Base-by-base conservation (phyloP, 768 basidiomycete genomes). In the Mycena floridula region DNA sequence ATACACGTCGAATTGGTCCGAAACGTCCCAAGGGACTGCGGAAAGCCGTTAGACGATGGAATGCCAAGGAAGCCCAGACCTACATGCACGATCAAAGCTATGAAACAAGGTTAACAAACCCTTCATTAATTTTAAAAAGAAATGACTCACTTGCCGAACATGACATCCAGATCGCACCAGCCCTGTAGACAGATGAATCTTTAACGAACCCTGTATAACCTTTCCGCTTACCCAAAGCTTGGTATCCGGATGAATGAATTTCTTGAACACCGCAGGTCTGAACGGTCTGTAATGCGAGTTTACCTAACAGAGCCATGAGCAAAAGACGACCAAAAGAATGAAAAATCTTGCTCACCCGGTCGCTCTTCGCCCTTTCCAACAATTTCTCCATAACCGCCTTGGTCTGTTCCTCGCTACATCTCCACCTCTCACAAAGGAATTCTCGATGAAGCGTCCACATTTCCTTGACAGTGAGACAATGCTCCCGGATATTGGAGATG, bases 81-180 rank as follows among this genome's bases (percentile, higher is more conserved):
- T 7, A 35, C 32, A 35, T 3, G 32, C 32, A 18, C 32, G 32
- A 35, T 35, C 32, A 7, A 35, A 35, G 18, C 32, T 35, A 7
- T 7, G n/a, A 35, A 35, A 13, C 32, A 35, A 30, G 18, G 3
- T 35, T 18, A 35, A 15, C 32, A 7, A 35, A 35, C 15, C 13
- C 7, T 35, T 15, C 32, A 35, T 35, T 4, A n/a, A n/a, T n/a
- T n/a, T n/a, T n/a, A 35, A 7, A 48, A 43, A 12, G 36, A 36
- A 4, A 28, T 25, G 13, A 38, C 47, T n/a, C 41, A 48, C n/a
- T 43, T 35, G 4, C 47, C 47, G 18, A 43, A 20, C 25, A 48
- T 35, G 8, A 20, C 38, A 25, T 48, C 47, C 47, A 48, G 37
- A 42, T 48, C 47, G 26, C 47, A 48, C 47, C 47, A 48, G 13